Percentiles rank a stretch among this genome's conserved stretches.
phyloP scores from a whole-genome alignment of 306 rosid genomes.

The Prinsepia uniflora region DNA sequence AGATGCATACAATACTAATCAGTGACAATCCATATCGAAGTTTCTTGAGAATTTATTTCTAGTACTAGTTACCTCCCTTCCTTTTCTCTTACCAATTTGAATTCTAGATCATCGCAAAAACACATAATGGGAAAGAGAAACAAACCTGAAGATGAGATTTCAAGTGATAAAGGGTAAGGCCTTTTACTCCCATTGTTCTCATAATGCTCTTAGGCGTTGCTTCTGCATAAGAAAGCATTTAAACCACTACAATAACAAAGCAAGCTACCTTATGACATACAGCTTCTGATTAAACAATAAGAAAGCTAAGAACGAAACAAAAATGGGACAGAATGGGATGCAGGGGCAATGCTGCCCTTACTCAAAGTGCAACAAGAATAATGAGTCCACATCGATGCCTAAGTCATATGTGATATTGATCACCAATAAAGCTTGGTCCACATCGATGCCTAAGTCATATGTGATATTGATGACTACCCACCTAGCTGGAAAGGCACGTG shows the following conservation, averaged over 20 bases:
- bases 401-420: not conserved
- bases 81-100: not conserved
- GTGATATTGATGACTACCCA: not conserved
- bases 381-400: not conserved
- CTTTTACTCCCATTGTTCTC: constrained; percentile 67
- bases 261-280: constrained; percentile 1
- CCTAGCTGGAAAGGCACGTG: too few species aligned
- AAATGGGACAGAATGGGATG: constrained; percentile 4
- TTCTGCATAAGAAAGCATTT: constrained; percentile 33
- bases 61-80: constrained; percentile 6
- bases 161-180: constrained; percentile 62
- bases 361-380: constrained; percentile 9
- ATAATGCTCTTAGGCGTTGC: constrained; percentile 59
- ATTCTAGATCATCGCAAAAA: not conserved
- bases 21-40: constrained; percentile 5
- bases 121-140: constrained; percentile 4
- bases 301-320: not conserved
- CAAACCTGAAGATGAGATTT: constrained; percentile 65
- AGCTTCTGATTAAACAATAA: not conserved
- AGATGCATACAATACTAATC: constrained; percentile 7
- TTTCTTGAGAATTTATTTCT: not conserved
- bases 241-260: not conserved
- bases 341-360: not conserved
- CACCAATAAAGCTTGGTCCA: not conserved
- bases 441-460: not conserved